phyloP scores from a whole-genome alignment of 2,329 filamentous ascomycete species.

The Alternaria infectoria region DNA sequence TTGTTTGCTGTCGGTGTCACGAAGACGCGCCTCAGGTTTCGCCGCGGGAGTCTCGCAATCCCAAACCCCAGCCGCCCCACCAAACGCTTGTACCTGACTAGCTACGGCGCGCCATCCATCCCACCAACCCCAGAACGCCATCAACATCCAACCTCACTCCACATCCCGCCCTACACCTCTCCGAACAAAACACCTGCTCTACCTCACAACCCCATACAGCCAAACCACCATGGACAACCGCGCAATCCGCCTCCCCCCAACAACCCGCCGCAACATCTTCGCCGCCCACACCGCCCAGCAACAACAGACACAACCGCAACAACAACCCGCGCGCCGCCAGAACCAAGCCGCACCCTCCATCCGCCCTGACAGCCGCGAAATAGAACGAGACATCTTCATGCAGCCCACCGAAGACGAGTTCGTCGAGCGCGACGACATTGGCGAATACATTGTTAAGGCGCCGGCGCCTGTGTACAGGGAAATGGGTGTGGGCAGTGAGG shows the following conservation, averaged over 20 bases:
- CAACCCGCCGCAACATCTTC: conserved; percentile 41
- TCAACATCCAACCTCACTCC: conserved; percentile 1
- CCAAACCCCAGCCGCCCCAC: neutral
- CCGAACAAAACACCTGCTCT: neutral
- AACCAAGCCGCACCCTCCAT: conserved; percentile 26
- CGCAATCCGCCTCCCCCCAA: conserved; percentile 33
- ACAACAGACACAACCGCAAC: conserved; percentile 11
- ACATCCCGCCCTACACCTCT: neutral
- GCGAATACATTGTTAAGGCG: conserved; percentile 53
- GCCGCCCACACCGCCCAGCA: conserved; percentile 25
- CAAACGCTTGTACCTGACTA: conserved; percentile 11
- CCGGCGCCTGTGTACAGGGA: conserved; percentile 33
- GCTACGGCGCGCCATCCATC: conserved; percentile 12
- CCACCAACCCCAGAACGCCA: conserved; percentile 1
- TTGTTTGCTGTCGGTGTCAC: neutral
- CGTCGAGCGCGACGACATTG: conserved; percentile 57
- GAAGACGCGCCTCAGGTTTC: neutral
- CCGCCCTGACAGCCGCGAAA: conserved; percentile 24
- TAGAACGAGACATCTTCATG: conserved; percentile 22
- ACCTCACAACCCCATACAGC: neutral
- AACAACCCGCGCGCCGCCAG: conserved; percentile 26
- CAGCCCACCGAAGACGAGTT: conserved; percentile 50
- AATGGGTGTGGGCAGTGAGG: conserved; percentile 31
- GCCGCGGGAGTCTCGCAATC: conserved; percentile 1
- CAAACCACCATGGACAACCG: conserved; percentile 19